A percentile compares a stretch with the other conserved stretches of the same genome.
Conservation (phyloP, 352 stramenopile genomes). For the Phytophthora crassamura region DNA sequence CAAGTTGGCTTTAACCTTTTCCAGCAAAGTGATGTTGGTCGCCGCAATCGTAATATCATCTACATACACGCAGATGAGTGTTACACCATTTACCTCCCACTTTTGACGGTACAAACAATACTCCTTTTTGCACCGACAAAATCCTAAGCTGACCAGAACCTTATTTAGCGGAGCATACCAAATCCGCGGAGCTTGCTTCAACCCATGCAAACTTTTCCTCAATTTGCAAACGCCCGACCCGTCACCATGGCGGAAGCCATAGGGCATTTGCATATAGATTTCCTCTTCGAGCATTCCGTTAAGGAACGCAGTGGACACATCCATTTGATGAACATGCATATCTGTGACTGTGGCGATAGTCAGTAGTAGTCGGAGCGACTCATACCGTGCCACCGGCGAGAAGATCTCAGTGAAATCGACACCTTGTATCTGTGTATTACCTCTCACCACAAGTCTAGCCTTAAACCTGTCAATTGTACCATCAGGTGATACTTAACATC, state of each 20-base stretch:
- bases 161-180: not conserved
- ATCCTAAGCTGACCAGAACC: constrained; percentile 6
- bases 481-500: constrained; percentile 5
- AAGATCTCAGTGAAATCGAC: constrained; percentile 8
- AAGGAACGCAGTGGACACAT: too few species aligned
- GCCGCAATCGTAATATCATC: not conserved
- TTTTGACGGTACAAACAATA: not conserved
- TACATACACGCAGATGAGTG: too few species aligned
- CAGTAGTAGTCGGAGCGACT: too few species aligned
- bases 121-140: constrained; percentile 15
- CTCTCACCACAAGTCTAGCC: not conserved
- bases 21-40: constrained; percentile 4
- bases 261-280: too few species aligned
- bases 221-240: too few species aligned
- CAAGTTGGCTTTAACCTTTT: constrained; percentile 9
- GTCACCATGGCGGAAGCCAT: too few species aligned
- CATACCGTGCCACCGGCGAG: not conserved
- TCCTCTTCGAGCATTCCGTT: too few species aligned
- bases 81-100: not conserved
- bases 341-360: too few species aligned
- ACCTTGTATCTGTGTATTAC: constrained; percentile 6
- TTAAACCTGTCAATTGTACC: not conserved
- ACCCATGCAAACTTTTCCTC: too few species aligned
- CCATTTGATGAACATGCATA: too few species aligned
- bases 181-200: too few species aligned